Percentiles rank a stretch among this genome's conserved stretches.
Evolutionary conservation across 1,139 yeast genomes (phyloP).

Genomic region (Saccharomyces hybrid): DNA sequence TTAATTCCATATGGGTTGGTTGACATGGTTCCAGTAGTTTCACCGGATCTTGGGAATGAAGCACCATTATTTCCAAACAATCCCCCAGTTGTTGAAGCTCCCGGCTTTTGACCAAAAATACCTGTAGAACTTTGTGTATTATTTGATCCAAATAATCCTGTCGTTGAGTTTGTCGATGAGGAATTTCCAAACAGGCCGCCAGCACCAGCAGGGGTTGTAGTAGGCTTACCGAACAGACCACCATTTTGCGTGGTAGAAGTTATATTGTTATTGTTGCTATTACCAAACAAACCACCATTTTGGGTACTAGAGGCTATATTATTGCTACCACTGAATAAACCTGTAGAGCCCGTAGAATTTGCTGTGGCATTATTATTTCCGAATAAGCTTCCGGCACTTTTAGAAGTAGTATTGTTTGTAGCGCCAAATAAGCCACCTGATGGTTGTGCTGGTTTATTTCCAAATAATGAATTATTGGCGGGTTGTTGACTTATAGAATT

Average conservation of each 20-base stretch:
- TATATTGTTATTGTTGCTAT: slow-evolving; percentile 3
- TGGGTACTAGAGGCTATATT: not conserved
- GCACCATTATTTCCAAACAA: slow-evolving; percentile 6
- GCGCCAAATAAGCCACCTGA: slow-evolving; percentile 30
- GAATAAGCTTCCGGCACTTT: slow-evolving; percentile 4
- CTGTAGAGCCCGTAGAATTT: slow-evolving; percentile 2
- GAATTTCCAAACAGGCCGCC: slow-evolving; percentile 8
- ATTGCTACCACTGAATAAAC: slow-evolving; percentile 22
- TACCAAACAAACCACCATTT: slow-evolving; percentile 13
- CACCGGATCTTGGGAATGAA: slow-evolving; percentile 1
- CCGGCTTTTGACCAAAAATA: not conserved
- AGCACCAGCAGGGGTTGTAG: slow-evolving; percentile 7
- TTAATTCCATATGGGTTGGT: slow-evolving; percentile 30
- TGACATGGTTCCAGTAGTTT: not conserved
- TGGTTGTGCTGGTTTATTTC: slow-evolving; percentile 15
- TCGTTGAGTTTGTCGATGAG: slow-evolving; percentile 4
- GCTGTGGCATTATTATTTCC: slow-evolving; percentile 2
- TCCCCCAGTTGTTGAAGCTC: not conserved
- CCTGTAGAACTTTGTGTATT: slow-evolving; percentile 7
- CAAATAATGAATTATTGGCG: slow-evolving; percentile 27
- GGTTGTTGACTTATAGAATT: slow-evolving; percentile 2
- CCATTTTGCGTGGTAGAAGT: not conserved
- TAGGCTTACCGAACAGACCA: slow-evolving; percentile 13
- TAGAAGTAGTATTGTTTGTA: slow-evolving; percentile 4
- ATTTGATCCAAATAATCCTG: slow-evolving; percentile 8